These are phyloP conservation scores for Agrostemma githago DNA, from an alignment of 148 eudicot species.

Conservation along the genomic window DNA sequence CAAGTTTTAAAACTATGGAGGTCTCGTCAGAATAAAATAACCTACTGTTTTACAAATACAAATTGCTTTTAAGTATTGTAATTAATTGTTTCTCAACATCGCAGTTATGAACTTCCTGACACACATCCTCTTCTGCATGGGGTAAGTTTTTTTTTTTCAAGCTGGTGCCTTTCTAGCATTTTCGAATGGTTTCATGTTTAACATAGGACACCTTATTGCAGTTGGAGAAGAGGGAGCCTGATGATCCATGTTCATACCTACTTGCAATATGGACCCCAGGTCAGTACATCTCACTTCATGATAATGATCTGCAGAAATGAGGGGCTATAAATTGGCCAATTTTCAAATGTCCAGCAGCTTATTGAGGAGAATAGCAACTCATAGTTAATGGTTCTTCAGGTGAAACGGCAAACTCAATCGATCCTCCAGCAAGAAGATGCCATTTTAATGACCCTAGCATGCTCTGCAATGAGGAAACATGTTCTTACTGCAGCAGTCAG, in stretches of 20 bases:
- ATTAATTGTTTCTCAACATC: conserved; percentile 18
- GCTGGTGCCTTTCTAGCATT: not conserved
- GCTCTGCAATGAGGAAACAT: conserved; percentile 63
- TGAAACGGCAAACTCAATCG: conserved; percentile 73
- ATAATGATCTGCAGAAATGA: conserved; percentile 1
- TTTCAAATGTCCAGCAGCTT: conserved; percentile 2
- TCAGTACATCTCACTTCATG: conserved; percentile 24
- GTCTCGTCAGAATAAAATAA: not conserved
- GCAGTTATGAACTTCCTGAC: conserved; percentile 99
- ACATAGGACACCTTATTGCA: conserved; percentile 28
- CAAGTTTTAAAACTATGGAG: not conserved
- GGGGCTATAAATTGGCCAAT: not conserved
- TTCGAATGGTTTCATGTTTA: not conserved
- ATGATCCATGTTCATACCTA: conserved; percentile 48
- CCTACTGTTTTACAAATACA: not conserved
- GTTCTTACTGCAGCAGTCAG: conserved; percentile 78
- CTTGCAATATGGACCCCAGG: conserved; percentile 65
- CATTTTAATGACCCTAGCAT: conserved; percentile 51
- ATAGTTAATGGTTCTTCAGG: conserved; percentile 40
- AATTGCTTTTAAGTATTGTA: conserved; percentile 14
- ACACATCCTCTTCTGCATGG: conserved; percentile 68
- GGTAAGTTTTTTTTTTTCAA: conserved; percentile 39
- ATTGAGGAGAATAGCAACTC: conserved; percentile 4
- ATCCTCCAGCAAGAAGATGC: conserved; percentile 71
- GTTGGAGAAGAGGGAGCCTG: conserved; percentile 61